Percentiles rank a stretch among this genome's conserved stretches.
Evolutionary conservation across 306 rosid genomes (phyloP).

Genomic region (Cajanus cajan): DNA sequence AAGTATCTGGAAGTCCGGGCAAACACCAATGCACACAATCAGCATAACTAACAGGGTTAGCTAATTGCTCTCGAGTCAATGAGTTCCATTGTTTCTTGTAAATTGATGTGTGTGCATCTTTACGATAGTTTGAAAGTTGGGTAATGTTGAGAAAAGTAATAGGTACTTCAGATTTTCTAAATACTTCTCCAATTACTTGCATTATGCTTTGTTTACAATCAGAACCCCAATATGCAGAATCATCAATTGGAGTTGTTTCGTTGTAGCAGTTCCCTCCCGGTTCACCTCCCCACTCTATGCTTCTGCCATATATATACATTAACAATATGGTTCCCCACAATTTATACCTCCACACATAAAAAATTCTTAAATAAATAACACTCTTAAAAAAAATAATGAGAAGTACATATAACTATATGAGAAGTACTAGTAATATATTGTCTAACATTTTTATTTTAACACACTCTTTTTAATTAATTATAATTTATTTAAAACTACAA

Average conservation of each 20-base stretch:
- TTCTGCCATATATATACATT: constrained; percentile 43
- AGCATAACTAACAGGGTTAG: constrained; percentile 80
- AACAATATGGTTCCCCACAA: background rate
- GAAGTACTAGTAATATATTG: too few relatives aligned
- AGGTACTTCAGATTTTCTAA: constrained; percentile 54
- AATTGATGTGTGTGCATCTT: constrained; percentile 89
- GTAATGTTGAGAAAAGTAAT: constrained; percentile 87
- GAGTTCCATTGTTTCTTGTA: constrained; percentile 94
- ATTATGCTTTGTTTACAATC: constrained; percentile 64
- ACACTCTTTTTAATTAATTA: too few relatives aligned
- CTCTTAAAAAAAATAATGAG: background rate
- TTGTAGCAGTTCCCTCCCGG: constrained; percentile 77
- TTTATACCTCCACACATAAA: background rate
- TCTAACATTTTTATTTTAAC: too few relatives aligned
- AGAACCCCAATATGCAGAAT: constrained; percentile 74
- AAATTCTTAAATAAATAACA: background rate
- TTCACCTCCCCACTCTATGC: constrained; percentile 85
- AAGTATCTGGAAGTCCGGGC: constrained; percentile 96
- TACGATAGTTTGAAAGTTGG: constrained; percentile 73
- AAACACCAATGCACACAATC: constrained; percentile 93
- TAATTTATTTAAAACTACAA: too few relatives aligned
- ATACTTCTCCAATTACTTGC: constrained; percentile 76
- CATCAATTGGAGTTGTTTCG: constrained; percentile 72
- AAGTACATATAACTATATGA: background rate
- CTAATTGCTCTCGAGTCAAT: constrained; percentile 64